phyloP scores from a whole-genome alignment of 345 rosid species.

The Salix exigua region DNA sequence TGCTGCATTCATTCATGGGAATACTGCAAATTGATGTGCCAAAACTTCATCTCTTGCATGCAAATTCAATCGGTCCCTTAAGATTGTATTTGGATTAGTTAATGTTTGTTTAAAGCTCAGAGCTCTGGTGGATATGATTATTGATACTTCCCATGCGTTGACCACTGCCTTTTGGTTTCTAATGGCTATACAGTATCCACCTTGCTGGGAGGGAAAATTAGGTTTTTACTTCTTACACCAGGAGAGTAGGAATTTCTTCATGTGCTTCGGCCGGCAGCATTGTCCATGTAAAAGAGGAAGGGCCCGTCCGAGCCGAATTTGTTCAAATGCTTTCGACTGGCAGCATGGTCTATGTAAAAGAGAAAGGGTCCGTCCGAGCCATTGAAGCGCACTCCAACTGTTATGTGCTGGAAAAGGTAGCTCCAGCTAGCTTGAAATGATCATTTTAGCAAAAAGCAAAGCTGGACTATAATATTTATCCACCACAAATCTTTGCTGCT shows the following conservation, averaged over 20 bases:
- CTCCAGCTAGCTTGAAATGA: background rate
- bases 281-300: background rate
- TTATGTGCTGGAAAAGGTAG: constrained; percentile 15
- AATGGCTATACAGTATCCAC: background rate
- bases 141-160: background rate
- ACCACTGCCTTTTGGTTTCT: background rate
- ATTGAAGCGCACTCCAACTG: constrained; percentile 4
- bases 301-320: background rate
- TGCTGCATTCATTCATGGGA: background rate
- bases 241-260: background rate
- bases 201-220: background rate
- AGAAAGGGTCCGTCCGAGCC: background rate
- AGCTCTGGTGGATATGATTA: background rate
- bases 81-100: background rate
- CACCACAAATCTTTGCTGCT: background rate
- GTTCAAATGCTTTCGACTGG: background rate
- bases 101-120: background rate
- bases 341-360: background rate
- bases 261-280: background rate
- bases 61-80: background rate
- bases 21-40: background rate
- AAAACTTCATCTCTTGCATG: background rate
- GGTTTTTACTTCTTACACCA: background rate
- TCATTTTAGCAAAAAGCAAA: background rate
- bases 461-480: background rate